A percentile compares a stretch with the other conserved stretches of the same genome.
Conservation (phyloP, 208 protist species). For the Naegleria gruberi region DNA sequence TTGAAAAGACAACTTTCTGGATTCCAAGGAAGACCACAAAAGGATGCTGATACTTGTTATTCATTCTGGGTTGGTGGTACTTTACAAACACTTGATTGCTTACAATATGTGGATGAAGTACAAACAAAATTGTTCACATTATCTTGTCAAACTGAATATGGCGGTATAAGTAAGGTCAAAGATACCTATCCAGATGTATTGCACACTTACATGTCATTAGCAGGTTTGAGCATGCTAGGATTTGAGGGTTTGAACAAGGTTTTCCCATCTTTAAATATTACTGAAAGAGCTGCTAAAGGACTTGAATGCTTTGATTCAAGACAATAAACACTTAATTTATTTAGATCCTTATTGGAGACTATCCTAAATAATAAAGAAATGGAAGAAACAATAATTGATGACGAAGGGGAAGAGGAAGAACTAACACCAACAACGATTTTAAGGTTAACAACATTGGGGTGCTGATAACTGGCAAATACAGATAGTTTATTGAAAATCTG, state of each 20-base stretch:
- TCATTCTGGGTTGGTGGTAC: conserved; percentile 38
- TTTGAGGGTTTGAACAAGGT: not conserved
- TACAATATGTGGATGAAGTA: not conserved
- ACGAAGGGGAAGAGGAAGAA: too few species aligned
- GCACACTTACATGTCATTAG: conserved; percentile 44
- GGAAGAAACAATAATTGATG: too few species aligned
- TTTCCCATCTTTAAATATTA: not conserved
- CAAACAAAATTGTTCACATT: not conserved
- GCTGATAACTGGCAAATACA: too few species aligned
- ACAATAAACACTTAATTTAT: not conserved
- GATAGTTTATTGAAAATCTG: too few species aligned
- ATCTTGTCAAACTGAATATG: conserved; percentile 9
- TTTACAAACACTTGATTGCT: conserved; percentile 21
- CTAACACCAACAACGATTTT: too few species aligned
- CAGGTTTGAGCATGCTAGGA: conserved; percentile 29
- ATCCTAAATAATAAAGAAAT: too few species aligned
- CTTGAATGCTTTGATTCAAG: not conserved
- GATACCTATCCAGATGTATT: conserved; percentile 40
- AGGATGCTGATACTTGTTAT: conserved; percentile 35
- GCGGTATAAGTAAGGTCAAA: not conserved
- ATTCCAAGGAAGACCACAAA: conserved; percentile 34
- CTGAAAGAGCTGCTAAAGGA: not conserved
- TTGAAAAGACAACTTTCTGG: conserved; percentile 26
- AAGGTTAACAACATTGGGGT: too few species aligned
- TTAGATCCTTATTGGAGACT: too few species aligned